A percentile compares a stretch with the other conserved stretches of the same genome.
Evolutionary conservation across 495 filamentous ascomycete genomes (phyloP).

Genomic region (Trichoderma virens): DNA sequence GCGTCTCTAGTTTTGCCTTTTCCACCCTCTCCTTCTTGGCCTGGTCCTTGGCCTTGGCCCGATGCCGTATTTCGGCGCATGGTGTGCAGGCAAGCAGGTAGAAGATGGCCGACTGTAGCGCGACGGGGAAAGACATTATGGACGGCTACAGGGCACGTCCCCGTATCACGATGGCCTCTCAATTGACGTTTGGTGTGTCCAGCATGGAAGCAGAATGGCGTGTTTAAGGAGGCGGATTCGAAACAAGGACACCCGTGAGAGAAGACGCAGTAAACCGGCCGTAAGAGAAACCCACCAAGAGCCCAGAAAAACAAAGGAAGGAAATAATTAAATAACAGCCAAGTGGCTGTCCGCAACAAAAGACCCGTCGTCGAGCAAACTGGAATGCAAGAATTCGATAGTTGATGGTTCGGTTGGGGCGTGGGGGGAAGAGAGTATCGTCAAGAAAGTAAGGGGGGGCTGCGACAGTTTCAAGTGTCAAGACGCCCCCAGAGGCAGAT

Average conservation of each 20-base stretch:
- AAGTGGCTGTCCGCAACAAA: background rate
- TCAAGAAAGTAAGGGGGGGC: slow-evolving; percentile 5
- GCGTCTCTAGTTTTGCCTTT: slow-evolving; percentile 51
- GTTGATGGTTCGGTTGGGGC: background rate
- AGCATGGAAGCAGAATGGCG: background rate
- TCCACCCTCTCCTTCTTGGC: slow-evolving; percentile 43
- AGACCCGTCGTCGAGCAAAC: background rate
- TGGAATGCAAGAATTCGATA: slow-evolving; percentile 4
- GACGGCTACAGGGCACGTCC: slow-evolving; percentile 4
- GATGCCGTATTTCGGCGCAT: slow-evolving; percentile 57
- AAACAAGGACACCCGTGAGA: background rate
- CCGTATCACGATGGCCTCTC: slow-evolving; percentile 1
- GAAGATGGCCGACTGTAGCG: slow-evolving; percentile 74
- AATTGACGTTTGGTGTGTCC: slow-evolving; percentile 1
- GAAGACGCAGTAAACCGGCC: background rate
- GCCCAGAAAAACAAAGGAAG: background rate
- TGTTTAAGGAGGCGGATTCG: background rate
- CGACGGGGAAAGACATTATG: slow-evolving; percentile 46
- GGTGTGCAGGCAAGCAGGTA: slow-evolving; percentile 80
- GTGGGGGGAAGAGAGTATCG: background rate
- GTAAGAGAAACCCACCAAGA: background rate
- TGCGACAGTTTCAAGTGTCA: slow-evolving; percentile 7
- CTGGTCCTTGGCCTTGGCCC: slow-evolving; percentile 57
- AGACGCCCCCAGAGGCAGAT: background rate
- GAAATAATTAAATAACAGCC: background rate